Base-by-base conservation (phyloP, 1,284 basidiomycete genomes). In the Ceraceosorus bombacis region DNA sequence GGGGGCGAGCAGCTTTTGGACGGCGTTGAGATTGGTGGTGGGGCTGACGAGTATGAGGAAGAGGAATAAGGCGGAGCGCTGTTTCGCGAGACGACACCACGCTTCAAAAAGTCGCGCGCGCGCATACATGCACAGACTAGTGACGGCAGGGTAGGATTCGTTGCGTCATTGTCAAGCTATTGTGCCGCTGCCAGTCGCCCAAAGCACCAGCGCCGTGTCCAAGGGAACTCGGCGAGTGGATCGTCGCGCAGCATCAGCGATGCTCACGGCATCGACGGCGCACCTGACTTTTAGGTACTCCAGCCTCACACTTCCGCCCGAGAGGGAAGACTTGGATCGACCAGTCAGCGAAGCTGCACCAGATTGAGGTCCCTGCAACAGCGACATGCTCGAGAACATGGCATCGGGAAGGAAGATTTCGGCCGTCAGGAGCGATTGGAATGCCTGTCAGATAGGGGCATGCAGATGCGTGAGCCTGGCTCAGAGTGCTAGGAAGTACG, bases 361-460 rank as follows among this genome's bases (percentile, higher is more conserved):
- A 10, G 43, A 10, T 15, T 46, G 43, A 10, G 43, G 43, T 10
- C 43, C 43, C 10, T 10, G 43, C 43, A 46, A 15, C 10, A 10
- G 43, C 43, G 43, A 46, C 10, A 46, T 46, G 10, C 10, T 46
- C 10, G 43, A 10, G 4, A 46, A 46, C 43, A 46, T 46, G 43
- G 43, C 43, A 15, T 68, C 66, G n/a, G 66, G 65, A 10, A 66
- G 57, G 17, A 68, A 53, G 5, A 68, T 51, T 43, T 68, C 66
- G 38, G 58, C 27, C 5, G 51, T 40, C 12, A 66, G 53, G 13
- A 68, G 55, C 2, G 37, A 38, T n/a, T 55, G 27, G 46, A 64
- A 68, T 1, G 64, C 62, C 54, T 64, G 52, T n/a, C 41, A 53
- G 13, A 39, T 40, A 36, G 15, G 13, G 12, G 36, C 13, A 6